Evolutionary conservation across 352 stramenopile species (phyloP), one percentile per base, ranked within the genome.

Genomic region (Thraustochytrium striatum): DNA sequence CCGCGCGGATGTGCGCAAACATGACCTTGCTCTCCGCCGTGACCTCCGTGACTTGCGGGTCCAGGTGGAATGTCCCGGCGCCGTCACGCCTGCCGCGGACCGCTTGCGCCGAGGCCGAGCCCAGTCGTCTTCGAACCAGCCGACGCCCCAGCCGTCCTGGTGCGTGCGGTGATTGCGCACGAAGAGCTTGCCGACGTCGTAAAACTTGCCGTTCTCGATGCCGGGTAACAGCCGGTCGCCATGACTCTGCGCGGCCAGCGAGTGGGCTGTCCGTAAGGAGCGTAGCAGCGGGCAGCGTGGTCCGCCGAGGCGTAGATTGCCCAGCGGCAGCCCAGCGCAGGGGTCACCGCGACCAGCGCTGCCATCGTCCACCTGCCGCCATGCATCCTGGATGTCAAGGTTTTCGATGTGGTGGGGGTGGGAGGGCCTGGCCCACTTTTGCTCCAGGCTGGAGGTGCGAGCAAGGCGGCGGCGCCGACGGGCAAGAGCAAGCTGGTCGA

Each of bases 1-100:
- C 52, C 19, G 65, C 65, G n/a, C 65, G 65, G 16, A 75, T 41
- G 41, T 75, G 65, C 1, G 65, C 47, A 30, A 75, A 55, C 32
- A 75, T 16, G 7, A 75, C 1, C 11, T 43, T 30, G 0, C 41
- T 61, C 32, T 19, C 52, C 65, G 32, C 32, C 32, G 41, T 75
- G 43, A 30, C 30, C 21, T 16, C 41, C 11, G 36, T 21, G 35
- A 7, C 8, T 25, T n/a, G 11, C 33, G 50, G 47, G 8, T 65
- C 65, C 25, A 38, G 41, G 44, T 75, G 9, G 21, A 75, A 3
- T 47, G 19, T 3, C 52, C 13, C 0, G 13, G 25, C 25, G 44
- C 8, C 1, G 21, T 70, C 1, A 61, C 65, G 59, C 25, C 41
- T 3, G 9, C 28, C 25, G 35, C 59, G 25, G 9, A n/a, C 19